Percentiles rank a stretch among this genome's conserved stretches.
Evolutionary conservation across 176 grass and related monocot genomes (phyloP).

Genomic region (Aegilops umbellulata): DNA sequence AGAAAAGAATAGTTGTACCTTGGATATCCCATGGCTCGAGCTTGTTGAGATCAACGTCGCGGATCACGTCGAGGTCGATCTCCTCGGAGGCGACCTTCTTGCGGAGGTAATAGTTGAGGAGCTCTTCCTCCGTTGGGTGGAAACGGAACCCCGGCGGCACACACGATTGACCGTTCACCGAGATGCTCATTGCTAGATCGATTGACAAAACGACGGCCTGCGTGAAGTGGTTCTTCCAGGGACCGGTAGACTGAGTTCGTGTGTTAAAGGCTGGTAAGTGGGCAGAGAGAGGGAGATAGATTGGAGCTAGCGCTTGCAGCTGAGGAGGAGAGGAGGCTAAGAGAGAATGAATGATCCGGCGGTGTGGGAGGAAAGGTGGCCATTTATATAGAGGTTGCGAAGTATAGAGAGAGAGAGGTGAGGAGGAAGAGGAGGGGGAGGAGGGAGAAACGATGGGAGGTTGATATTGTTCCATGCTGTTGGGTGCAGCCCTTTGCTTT

Average conservation of each 20-base stretch:
- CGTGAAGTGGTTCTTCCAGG: background rate
- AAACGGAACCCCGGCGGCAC: conserved; percentile 97
- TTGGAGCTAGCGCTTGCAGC: background rate
- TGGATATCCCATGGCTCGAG: conserved; percentile 99
- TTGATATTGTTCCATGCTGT: conserved; percentile 41
- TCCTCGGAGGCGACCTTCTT: conserved; percentile 91
- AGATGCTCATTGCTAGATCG: conserved; percentile 71
- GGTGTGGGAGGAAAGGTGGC: conserved; percentile 23
- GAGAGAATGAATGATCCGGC: background rate
- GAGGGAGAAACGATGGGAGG: background rate
- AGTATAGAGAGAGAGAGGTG: background rate
- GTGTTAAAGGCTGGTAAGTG: background rate
- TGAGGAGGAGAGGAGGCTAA: background rate
- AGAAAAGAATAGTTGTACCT: conserved; percentile 33
- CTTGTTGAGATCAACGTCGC: conserved; percentile 97
- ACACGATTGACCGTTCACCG: conserved; percentile 94
- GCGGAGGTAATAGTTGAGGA: conserved; percentile 87
- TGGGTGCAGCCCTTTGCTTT: conserved; percentile 14
- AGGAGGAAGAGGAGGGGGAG: background rate
- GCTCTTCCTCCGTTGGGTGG: conserved; percentile 98
- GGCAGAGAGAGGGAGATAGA: background rate
- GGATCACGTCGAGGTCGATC: conserved; percentile 98
- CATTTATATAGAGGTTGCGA: conserved; percentile 52
- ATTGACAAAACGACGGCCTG: background rate
- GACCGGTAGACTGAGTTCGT: background rate